These are phyloP conservation scores for Pelargonium nanum DNA, from an alignment of 345 rosid species.

Conservation along the genomic window DNA sequence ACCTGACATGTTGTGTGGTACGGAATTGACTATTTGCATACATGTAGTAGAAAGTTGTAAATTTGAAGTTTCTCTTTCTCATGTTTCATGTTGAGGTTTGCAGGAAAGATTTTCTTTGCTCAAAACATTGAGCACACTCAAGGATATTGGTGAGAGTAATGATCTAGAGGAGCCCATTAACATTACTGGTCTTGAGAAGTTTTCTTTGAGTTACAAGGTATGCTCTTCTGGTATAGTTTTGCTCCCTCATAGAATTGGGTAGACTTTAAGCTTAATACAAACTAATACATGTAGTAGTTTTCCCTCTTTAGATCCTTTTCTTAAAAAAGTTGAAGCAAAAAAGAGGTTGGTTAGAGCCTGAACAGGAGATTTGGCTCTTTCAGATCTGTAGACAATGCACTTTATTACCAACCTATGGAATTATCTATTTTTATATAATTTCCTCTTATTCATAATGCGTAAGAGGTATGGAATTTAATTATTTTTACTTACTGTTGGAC, in stretches of 20 bases:
- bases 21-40: constrained; percentile 15
- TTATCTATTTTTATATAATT: too few relatives aligned
- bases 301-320: too few relatives aligned
- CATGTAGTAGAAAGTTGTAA: not conserved
- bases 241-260: not conserved
- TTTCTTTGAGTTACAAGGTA: constrained; percentile 95
- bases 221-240: constrained; percentile 10
- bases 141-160: constrained; percentile 42
- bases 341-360: too few relatives aligned
- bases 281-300: too few relatives aligned
- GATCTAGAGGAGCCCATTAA: constrained; percentile 56
- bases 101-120: constrained; percentile 88
- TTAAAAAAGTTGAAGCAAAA: too few relatives aligned
- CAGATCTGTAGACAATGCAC: too few relatives aligned
- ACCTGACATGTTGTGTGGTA: constrained; percentile 91
- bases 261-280: not conserved
- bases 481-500: not conserved
- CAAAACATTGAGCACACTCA: constrained; percentile 56
- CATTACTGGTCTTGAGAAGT: constrained; percentile 92
- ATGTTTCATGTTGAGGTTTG: constrained; percentile 17
- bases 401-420: too few relatives aligned
- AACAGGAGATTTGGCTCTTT: too few relatives aligned
- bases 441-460: too few relatives aligned
- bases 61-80: constrained; percentile 12
- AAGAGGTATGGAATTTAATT: not conserved